phyloP scores from a whole-genome alignment of 768 basidiomycete species.

The Mycena haematopus region DNA sequence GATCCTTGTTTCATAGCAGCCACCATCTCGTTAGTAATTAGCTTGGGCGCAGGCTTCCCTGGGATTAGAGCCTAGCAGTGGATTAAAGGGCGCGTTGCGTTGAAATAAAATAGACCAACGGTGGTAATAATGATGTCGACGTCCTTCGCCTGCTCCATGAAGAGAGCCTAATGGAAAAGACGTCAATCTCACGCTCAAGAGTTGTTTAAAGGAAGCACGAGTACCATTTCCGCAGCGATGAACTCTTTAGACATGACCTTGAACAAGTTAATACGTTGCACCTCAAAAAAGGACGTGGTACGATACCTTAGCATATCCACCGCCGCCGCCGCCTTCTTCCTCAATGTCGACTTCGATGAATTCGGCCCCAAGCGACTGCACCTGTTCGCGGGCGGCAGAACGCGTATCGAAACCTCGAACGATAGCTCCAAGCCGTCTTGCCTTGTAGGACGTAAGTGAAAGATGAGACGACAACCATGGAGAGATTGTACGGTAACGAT shows the following conservation, averaged over 20 bases:
- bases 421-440: conserved; percentile 83
- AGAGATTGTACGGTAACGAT: conserved; percentile 70
- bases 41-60: conserved; percentile 83
- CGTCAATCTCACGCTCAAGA: not conserved
- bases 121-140: conserved; percentile 92
- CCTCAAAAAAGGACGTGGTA: not conserved
- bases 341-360: conserved; percentile 83
- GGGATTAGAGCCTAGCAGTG: conserved; percentile 74
- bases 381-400: conserved; percentile 85
- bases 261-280: not conserved
- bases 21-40: conserved; percentile 87
- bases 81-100: not conserved
- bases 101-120: conserved; percentile 41
- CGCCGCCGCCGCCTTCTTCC: conserved; percentile 83
- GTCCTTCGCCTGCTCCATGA: conserved; percentile 87
- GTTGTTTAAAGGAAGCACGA: conserved; percentile 42
- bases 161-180: conserved; percentile 55
- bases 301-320: conserved; percentile 80
- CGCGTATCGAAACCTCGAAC: conserved; percentile 90
- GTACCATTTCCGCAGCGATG: conserved; percentile 82
- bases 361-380: conserved; percentile 89
- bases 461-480: not conserved
- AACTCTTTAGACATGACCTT: conserved; percentile 85
- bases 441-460: conserved; percentile 47
- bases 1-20: conserved; percentile 93